Evolutionary conservation across 441 rosid genomes (phyloP).

Genomic region (Omphalea diandra): DNA sequence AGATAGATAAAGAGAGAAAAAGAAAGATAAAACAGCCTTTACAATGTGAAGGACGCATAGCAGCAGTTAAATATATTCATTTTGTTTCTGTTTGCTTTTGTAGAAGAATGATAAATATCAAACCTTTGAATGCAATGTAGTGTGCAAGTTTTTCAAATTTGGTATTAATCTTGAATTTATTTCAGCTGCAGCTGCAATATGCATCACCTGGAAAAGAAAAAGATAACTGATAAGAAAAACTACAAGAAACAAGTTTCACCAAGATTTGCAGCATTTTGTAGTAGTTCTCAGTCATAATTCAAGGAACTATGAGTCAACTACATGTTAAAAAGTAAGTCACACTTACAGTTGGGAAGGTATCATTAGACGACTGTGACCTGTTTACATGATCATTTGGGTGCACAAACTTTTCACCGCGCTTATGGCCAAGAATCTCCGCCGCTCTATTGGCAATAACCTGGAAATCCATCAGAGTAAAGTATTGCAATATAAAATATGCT

Average conservation of each 20-base stretch:
- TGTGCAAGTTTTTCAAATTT: conserved; percentile 60
- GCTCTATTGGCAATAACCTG: conserved; percentile 99
- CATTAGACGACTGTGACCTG: conserved; percentile 92
- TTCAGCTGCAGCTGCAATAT: conserved; percentile 90
- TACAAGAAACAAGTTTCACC: not conserved
- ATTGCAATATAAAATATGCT: not conserved
- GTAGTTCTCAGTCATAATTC: not conserved
- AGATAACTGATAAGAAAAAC: not conserved
- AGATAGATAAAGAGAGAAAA: no score
- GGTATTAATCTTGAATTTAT: conserved; percentile 82
- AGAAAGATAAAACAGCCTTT: not conserved
- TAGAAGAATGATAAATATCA: conserved; percentile 21
- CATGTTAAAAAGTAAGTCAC: conserved; percentile 13
- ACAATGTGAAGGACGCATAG: not conserved
- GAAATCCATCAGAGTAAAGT: conserved; percentile 9
- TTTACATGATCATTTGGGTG: conserved; percentile 99
- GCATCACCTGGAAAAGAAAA: conserved; percentile 69
- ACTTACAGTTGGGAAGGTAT: conserved; percentile 92
- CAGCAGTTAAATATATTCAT: conserved; percentile 1
- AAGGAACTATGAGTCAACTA: not conserved
- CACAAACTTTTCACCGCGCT: conserved; percentile 81
- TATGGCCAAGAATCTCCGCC: conserved; percentile 89
- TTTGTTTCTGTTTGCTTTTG: not conserved
- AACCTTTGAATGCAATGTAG: conserved; percentile 75
- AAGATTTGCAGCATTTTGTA: not conserved